These are phyloP conservation scores for Talaromyces adpressus DNA, from an alignment of 495 filamentous ascomycete species.

Conservation along the genomic window DNA sequence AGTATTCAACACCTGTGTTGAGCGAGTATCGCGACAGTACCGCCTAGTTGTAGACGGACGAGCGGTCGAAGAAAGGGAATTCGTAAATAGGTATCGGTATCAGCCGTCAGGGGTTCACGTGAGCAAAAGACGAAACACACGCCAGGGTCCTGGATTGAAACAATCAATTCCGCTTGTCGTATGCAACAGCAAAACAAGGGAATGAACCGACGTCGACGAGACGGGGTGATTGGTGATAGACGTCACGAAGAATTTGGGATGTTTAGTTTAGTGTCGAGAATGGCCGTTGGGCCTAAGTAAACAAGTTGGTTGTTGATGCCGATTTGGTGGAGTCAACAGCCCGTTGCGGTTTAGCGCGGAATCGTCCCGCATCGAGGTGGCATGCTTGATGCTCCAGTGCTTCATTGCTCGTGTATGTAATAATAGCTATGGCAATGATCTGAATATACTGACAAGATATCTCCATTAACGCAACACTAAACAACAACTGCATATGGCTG, in stretches of 20 bases:
- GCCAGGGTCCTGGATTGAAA: neutral
- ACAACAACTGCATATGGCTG: neutral
- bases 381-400: neutral
- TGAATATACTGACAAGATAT: neutral
- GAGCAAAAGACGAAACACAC: constrained; percentile 8
- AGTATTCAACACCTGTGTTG: neutral
- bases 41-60: neutral
- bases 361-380: neutral
- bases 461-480: neutral
- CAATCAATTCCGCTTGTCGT: neutral
- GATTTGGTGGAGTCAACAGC: constrained; percentile 1
- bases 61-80: neutral
- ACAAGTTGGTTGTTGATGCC: constrained; percentile 8
- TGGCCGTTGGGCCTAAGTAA: constrained; percentile 5
- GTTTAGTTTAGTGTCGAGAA: neutral
- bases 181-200: neutral
- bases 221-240: neutral
- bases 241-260: neutral
- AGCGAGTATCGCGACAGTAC: constrained; percentile 1
- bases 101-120: constrained; percentile 10
- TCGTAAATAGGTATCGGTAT: neutral
- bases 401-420: neutral
- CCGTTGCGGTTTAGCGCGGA: neutral
- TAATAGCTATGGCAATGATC: neutral
- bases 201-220: neutral